Conservation (phyloP, 108 stramenopile species). For the Cyclostephanos tholiformis region DNA sequence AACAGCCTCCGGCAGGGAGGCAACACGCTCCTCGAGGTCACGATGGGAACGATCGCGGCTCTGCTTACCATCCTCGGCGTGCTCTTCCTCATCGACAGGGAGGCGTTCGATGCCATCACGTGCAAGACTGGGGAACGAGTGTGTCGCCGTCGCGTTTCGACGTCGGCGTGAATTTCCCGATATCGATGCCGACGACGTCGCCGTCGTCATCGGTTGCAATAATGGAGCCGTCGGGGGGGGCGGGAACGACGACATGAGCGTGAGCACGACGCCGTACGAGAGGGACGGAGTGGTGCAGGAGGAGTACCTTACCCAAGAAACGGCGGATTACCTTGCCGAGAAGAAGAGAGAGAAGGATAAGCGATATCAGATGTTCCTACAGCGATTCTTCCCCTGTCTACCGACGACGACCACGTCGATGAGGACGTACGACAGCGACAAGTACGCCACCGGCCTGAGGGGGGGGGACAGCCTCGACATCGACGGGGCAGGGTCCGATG, state of each 20-base stretch:
- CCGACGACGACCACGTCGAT: background rate
- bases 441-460: background rate
- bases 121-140: background rate
- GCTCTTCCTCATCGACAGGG: conserved; percentile 6
- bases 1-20: background rate
- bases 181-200: background rate
- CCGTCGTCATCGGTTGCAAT: too few relatives aligned
- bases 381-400: background rate
- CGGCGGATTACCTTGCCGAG: background rate
- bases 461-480: too few relatives aligned
- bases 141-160: background rate
- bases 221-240: background rate
- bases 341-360: background rate
- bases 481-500: too few relatives aligned
- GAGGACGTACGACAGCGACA: background rate
- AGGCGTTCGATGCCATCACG: background rate
- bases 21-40: background rate
- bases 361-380: background rate
- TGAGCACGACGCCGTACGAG: background rate
- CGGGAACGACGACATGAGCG: background rate
- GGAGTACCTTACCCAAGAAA: conserved; percentile 1
- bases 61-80: background rate
- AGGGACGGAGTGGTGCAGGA: background rate
- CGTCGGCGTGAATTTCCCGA: too few relatives aligned
- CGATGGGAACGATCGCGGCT: conserved; percentile 2